Conservation (phyloP, 306 rosid species). For the Abrus precatorius region DNA sequence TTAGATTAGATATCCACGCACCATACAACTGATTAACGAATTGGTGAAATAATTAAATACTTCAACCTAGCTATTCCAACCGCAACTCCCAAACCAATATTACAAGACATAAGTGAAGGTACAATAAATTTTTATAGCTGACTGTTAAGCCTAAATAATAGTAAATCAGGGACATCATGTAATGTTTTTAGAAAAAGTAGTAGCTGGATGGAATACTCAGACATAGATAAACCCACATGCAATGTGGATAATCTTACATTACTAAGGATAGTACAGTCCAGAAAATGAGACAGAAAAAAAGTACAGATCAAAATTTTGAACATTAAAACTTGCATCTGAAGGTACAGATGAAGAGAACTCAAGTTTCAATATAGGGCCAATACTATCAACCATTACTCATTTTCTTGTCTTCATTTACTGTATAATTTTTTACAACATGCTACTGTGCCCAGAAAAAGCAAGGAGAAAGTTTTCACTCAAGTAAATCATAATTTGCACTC, state of each 20-base stretch:
- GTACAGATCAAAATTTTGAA: not conserved
- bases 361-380: not conserved
- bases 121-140: not conserved
- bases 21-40: not conserved
- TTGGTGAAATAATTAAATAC: constrained; percentile 15
- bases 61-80: not conserved
- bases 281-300: not conserved
- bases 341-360: constrained; percentile 15
- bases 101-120: constrained; percentile 17
- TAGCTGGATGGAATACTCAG: not conserved
- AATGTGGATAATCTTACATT: not conserved
- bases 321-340: not conserved
- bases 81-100: constrained; percentile 13
- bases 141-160: not conserved
- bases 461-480: not conserved
- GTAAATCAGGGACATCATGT: not conserved
- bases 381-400: constrained; percentile 27
- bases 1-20: constrained; percentile 14
- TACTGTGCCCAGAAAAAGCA: not conserved
- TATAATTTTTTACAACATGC: not conserved
- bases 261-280: constrained; percentile 16
- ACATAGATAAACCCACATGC: not conserved
- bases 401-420: constrained; percentile 1
- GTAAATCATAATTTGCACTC: constrained; percentile 4
- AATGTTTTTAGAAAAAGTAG: not conserved